Evolutionary conservation across 495 filamentous ascomycete genomes (phyloP).

Genomic region (Lophiotrema nucula): DNA sequence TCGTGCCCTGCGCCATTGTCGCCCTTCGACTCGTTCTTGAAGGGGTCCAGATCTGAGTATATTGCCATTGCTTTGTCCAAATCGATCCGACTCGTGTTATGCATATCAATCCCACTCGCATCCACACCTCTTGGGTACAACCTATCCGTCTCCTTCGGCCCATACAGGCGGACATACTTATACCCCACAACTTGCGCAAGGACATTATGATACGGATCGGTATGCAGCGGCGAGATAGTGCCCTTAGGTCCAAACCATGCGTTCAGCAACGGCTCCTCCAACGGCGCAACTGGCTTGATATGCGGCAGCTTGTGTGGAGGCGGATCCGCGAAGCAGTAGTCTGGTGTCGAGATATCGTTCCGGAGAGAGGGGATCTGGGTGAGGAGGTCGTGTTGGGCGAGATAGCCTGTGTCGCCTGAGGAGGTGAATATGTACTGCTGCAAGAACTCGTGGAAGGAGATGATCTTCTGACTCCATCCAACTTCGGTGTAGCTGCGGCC

Average conservation of each 20-base stretch:
- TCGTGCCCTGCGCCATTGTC: constrained; percentile 23
- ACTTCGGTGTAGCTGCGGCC: constrained; percentile 84
- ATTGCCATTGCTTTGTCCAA: constrained; percentile 48
- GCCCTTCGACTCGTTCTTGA: constrained; percentile 19
- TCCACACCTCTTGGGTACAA: constrained; percentile 69
- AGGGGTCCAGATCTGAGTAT: constrained; percentile 41
- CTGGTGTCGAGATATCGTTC: constrained; percentile 74
- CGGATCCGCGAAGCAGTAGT: constrained; percentile 76
- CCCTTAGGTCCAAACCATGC: constrained; percentile 88
- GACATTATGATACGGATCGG: constrained; percentile 92
- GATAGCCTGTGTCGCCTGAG: constrained; percentile 55
- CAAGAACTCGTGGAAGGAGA: constrained; percentile 74
- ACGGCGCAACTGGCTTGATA: constrained; percentile 39
- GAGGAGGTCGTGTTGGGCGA: constrained; percentile 89
- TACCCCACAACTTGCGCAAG: constrained; percentile 84
- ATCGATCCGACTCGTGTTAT: constrained; percentile 81
- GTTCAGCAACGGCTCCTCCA: constrained; percentile 53
- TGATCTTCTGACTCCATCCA: constrained; percentile 81
- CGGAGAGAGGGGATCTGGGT: constrained; percentile 75
- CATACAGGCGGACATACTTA: constrained; percentile 88
- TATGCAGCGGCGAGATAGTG: constrained; percentile 90
- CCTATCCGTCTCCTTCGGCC: constrained; percentile 56
- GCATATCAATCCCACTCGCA: constrained; percentile 79
- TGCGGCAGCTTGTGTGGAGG: constrained; percentile 38
- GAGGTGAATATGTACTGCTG: constrained; percentile 50